Evolutionary conservation across 257 asterid species (phyloP).

Genomic region (Euphrasia confusa): DNA sequence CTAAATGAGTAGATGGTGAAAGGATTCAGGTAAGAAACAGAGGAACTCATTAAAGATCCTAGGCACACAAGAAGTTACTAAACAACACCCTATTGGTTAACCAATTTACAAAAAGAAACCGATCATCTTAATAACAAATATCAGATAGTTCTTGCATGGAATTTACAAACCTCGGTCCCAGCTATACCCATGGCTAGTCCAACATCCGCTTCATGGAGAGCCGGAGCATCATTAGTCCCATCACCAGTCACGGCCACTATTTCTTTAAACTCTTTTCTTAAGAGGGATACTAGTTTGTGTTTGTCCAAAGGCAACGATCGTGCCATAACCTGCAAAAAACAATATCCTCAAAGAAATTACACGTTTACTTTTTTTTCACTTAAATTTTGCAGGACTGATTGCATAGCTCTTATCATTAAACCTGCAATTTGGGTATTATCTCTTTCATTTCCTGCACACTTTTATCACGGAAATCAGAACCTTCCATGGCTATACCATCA

Average conservation of each 20-base stretch:
- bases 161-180: conserved; percentile 46
- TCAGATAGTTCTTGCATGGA: neutral
- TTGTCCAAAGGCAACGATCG: conserved; percentile 70
- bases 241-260: conserved; percentile 70
- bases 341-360: conserved; percentile 6
- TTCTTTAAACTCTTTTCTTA: conserved; percentile 59
- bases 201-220: conserved; percentile 58
- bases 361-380: neutral
- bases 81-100: neutral
- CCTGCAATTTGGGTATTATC: conserved; percentile 69
- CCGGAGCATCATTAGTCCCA: conserved; percentile 58
- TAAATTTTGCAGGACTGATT: neutral
- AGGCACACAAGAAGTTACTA: neutral
- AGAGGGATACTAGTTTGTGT: conserved; percentile 55
- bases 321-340: conserved; percentile 55
- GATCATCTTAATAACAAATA: neutral
- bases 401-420: conserved; percentile 5
- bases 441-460: conserved; percentile 50
- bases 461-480: conserved; percentile 58
- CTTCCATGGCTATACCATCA: conserved; percentile 74
- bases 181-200: conserved; percentile 63
- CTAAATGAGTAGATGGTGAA: conserved; percentile 6
- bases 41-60: neutral
- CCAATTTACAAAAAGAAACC: neutral
- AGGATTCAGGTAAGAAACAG: neutral